A percentile compares a stretch with the other conserved stretches of the same genome.
These are phyloP conservation scores for Areca catechu DNA, from an alignment of 176 grass and related monocot species.

Conservation along the genomic window DNA sequence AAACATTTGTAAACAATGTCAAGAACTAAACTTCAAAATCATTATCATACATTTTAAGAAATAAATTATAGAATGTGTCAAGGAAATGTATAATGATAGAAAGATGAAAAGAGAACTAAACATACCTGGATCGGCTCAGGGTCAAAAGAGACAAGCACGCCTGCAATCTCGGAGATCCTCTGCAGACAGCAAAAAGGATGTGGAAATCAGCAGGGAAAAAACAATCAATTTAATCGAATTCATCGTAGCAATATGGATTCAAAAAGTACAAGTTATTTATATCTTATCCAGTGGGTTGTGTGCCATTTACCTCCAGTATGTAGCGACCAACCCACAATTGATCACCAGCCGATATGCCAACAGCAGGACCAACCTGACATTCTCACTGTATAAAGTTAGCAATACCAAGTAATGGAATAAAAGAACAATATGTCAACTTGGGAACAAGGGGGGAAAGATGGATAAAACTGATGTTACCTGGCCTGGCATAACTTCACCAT, in stretches of 20 bases:
- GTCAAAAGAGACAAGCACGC: neutral
- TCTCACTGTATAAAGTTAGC: neutral
- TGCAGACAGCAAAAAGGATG: neutral
- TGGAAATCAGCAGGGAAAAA: neutral
- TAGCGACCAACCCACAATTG: neutral
- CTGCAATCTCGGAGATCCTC: slow-evolving; percentile 3
- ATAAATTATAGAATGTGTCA: no score
- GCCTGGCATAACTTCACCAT: slow-evolving; percentile 6
- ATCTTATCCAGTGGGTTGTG: neutral
- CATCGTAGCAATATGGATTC: neutral
- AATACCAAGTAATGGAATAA: neutral
- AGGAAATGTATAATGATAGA: no score
- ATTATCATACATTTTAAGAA: no score
- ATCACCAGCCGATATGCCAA: slow-evolving; percentile 3
- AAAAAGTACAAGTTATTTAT: neutral
- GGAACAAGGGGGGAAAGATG: neutral
- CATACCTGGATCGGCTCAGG: neutral
- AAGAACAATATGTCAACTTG: neutral
- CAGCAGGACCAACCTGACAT: neutral
- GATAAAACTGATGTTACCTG: neutral
- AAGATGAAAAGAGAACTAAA: no score
- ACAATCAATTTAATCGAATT: neutral
- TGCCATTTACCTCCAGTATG: neutral
- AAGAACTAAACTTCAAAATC: no score
- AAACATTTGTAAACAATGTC: neutral